Conservation (phyloP, 2,329 filamentous ascomycete species). For the Diaporthe citri region DNA sequence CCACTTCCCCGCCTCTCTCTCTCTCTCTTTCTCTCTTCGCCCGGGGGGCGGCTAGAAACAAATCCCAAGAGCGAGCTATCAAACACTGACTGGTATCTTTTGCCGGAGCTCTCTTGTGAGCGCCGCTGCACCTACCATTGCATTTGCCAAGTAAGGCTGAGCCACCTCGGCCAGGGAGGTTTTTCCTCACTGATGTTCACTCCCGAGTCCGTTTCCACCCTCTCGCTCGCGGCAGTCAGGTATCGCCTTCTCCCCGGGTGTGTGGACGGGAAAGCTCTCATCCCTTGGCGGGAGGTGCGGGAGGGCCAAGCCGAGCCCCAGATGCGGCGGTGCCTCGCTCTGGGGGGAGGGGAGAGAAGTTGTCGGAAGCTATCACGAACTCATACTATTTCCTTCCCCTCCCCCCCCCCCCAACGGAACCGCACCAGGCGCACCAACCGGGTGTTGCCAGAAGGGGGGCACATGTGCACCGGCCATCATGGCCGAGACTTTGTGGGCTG, state of each 20-base stretch:
- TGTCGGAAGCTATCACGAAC: neutral
- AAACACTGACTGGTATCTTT: neutral
- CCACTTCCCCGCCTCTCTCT: neutral
- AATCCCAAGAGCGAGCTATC: neutral
- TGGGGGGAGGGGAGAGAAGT: neutral
- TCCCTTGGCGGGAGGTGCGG: neutral
- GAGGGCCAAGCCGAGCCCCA: neutral
- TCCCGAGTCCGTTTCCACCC: neutral
- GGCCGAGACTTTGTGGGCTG: constrained; percentile 21
- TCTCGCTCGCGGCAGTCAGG: constrained; percentile 7
- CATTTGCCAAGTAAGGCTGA: constrained; percentile 31
- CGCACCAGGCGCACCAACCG: constrained; percentile 15
- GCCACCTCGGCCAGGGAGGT: constrained; percentile 3
- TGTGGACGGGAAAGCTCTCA: neutral
- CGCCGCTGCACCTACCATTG: constrained; percentile 5
- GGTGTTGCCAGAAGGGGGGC: neutral
- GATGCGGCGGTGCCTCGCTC: neutral
- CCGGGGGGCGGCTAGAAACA: neutral
- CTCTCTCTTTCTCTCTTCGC: no score
- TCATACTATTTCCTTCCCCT: neutral
- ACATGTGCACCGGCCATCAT: neutral
- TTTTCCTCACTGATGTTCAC: constrained; percentile 2
- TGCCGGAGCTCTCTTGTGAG: constrained; percentile 16
- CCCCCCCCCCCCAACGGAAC: neutral
- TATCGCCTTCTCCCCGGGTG: neutral